Percentiles rank a stretch among this genome's conserved stretches.
Evolutionary conservation across 2,329 filamentous ascomycete genomes (phyloP).

Genomic region (Fusarium bactridioides): DNA sequence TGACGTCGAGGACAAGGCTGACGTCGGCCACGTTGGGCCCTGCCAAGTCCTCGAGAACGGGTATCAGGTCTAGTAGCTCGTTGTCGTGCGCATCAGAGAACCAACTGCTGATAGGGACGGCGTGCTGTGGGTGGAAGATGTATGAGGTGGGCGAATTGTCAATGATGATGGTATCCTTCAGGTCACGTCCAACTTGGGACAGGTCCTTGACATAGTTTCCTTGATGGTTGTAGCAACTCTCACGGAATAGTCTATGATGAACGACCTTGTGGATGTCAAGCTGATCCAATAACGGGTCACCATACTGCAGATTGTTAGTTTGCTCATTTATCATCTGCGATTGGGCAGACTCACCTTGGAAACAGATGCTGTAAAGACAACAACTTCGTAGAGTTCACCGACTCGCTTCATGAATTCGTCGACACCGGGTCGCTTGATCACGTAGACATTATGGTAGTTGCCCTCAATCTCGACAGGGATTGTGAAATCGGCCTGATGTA

Average conservation of each 20-base stretch:
- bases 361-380: conserved; percentile 97
- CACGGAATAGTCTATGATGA: conserved; percentile 93
- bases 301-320: conserved; percentile 69
- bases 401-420: conserved; percentile 99
- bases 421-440: conserved; percentile 98
- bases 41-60: conserved; percentile 96
- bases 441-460: conserved; percentile 98
- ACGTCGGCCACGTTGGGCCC: conserved; percentile 90
- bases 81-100: conserved; percentile 99
- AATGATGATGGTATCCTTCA: conserved; percentile 98
- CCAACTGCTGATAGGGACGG: conserved; percentile 99
- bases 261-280: conserved; percentile 97
- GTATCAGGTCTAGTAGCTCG: conserved; percentile 95
- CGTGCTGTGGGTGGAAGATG: conserved; percentile 99
- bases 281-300: conserved; percentile 94
- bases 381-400: conserved; percentile 96
- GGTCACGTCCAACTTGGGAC: conserved; percentile 93
- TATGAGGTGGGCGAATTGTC: conserved; percentile 99
- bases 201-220: conserved; percentile 99
- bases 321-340: neutral
- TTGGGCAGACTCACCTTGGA: conserved; percentile 75
- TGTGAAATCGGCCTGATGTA: conserved; percentile 98
- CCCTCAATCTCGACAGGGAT: conserved; percentile 99
- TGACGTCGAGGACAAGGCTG: conserved; percentile 95
- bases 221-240: conserved; percentile 99